Evolutionary conservation across 2,329 filamentous ascomycete species (phyloP), one percentile per base, ranked within the genome.

Genomic region (Furcasterigmium furcatum): DNA sequence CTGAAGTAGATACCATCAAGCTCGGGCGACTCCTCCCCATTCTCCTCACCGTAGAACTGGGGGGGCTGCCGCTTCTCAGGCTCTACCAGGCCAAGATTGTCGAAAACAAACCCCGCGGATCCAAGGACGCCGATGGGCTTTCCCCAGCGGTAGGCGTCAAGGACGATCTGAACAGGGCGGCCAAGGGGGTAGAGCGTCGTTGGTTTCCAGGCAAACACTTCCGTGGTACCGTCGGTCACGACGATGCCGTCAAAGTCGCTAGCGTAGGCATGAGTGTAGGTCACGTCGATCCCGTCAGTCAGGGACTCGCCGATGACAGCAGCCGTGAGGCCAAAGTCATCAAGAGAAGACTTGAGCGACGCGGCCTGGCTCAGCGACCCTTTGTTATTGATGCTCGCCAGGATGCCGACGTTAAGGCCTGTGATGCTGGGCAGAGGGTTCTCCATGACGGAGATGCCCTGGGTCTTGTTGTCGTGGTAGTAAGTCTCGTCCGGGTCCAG

Each of bases 391-490:
- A 68, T 70, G 2, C 61, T 78, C 0, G 76, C 67, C 16, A 90
- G 68, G 24, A 88, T 73, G 10, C 80, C 85, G 20, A 90, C 77
- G 35, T 75, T 80, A 3, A 89, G 68, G 0, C 77, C 80, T 9
- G 79, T 80, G 41, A 89, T 73, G 16, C 72, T 81, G 2, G 78
- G 71, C 3, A 89, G 71, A 4, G 73, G 73, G 38, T 67, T 64
- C 40, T 74, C 76, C 46, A 85, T 82, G 30, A 82, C 77, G 44
- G 79, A 79, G 34, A 89, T 68, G 19, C 74, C 74, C 5, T 63
- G 66, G 1, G 85, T 89, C 8, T 65, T 80, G 66, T 88, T 88
- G 62, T 80, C 65, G 61, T 88, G 81, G 66, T 89, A 90, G 67
- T 75, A 89, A 0, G 66, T 82, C 2, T 70, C 53, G 52, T 89